These are phyloP conservation scores for Aeschynomene evenia DNA, from an alignment of 306 rosid species.

Conservation along the genomic window DNA sequence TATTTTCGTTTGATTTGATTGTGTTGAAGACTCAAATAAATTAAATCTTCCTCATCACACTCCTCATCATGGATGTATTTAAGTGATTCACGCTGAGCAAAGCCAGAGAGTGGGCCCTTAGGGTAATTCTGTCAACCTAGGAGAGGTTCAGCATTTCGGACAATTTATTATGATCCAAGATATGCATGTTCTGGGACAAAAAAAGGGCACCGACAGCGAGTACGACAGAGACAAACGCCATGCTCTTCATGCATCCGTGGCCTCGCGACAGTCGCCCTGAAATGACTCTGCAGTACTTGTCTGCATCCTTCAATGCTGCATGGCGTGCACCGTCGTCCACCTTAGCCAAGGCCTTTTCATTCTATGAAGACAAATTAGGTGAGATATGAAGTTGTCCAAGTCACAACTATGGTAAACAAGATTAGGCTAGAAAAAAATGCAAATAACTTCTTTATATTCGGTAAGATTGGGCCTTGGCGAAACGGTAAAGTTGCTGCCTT, in stretches of 20 bases:
- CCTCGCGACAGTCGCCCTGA: slow-evolving; percentile 37
- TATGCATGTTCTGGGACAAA: slow-evolving; percentile 41
- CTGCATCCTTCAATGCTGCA: slow-evolving; percentile 41
- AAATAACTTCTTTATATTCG: background rate
- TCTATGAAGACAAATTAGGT: slow-evolving; percentile 27
- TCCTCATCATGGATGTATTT: slow-evolving; percentile 8
- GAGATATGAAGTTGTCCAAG: slow-evolving; percentile 3
- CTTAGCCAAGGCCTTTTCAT: slow-evolving; percentile 37
- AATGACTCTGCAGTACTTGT: slow-evolving; percentile 41
- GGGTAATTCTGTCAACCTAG: slow-evolving; percentile 9
- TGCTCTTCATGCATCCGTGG: slow-evolving; percentile 46
- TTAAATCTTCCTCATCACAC: slow-evolving; percentile 28
- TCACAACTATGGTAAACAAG: background rate
- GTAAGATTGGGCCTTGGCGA: no score
- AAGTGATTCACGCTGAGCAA: slow-evolving; percentile 3
- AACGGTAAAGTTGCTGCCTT: no score
- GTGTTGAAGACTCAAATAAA: slow-evolving; percentile 26
- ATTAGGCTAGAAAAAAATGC: slow-evolving; percentile 12
- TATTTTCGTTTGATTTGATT: slow-evolving; percentile 23
- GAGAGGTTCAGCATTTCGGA: slow-evolving; percentile 37
- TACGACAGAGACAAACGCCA: slow-evolving; percentile 35
- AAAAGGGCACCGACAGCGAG: slow-evolving; percentile 39
- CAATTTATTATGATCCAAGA: slow-evolving; percentile 37
- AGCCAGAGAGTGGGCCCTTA: slow-evolving; percentile 10
- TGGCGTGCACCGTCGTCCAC: slow-evolving; percentile 27